Evolutionary conservation across 306 rosid genomes (phyloP).

Genomic region (Cicer judaicum): DNA sequence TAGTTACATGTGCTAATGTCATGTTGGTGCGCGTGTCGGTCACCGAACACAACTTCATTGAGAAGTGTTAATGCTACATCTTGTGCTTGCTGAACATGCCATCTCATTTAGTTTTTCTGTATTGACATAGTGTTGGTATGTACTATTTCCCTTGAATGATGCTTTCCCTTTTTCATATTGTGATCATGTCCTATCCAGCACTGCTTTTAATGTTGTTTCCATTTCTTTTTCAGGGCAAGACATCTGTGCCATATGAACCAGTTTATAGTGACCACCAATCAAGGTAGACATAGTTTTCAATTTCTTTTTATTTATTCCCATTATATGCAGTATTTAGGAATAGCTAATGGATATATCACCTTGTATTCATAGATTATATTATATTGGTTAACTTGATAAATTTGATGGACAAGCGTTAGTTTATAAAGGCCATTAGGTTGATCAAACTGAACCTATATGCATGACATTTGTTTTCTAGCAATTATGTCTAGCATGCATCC

Average conservation of each 20-base stretch:
- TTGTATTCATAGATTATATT: constrained; percentile 9
- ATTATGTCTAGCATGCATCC: constrained; percentile 20
- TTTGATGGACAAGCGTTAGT: constrained; percentile 19
- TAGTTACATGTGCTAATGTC: no score
- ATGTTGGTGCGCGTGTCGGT: no score
- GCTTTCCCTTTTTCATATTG: constrained; percentile 23
- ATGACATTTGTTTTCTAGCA: background rate
- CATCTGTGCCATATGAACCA: constrained; percentile 54
- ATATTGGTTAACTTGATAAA: background rate
- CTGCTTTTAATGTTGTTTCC: constrained; percentile 14
- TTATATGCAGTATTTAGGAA: constrained; percentile 13
- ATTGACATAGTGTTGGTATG: background rate
- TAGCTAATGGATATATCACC: background rate
- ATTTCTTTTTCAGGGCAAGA: constrained; percentile 50
- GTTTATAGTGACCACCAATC: constrained; percentile 58
- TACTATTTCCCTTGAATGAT: background rate
- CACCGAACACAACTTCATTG: no score
- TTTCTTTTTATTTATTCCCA: constrained; percentile 14
- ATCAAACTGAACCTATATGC: constrained; percentile 19
- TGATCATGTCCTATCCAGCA: background rate
- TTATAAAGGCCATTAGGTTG: background rate
- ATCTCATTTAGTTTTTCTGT: constrained; percentile 9
- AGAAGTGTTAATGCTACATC: background rate
- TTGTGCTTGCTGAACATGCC: background rate
- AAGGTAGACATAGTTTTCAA: constrained; percentile 45